Base-by-base conservation (phyloP, 2,329 filamentous ascomycete species). In the Rutstroemia sp. region DNA sequence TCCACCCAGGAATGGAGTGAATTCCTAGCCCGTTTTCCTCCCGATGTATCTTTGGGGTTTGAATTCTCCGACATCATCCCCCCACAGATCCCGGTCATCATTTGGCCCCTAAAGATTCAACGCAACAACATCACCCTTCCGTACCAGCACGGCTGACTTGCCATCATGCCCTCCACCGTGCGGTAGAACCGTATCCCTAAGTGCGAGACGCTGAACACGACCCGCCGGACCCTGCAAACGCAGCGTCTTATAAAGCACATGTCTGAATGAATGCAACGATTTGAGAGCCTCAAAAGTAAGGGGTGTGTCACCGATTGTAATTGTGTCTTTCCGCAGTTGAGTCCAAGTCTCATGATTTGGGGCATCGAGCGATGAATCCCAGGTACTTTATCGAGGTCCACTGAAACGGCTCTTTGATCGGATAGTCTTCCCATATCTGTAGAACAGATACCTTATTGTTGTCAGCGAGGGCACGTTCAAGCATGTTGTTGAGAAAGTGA, bases 401-500 rank as follows among this genome's bases (percentile, higher is more conserved):
- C n/a, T 45, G 10, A 45, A 45, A 6, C 42, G 42, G 19, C 8
- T 45, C 19, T 23, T 45, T 6, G 19, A 45, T 44, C 40, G 40
- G 10, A 44, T 44, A 17, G 17, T 70, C 68, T 82, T 82, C 44
- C 81, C 80, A 58, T 78, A 80, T 46, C 72, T 72, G 71, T 82
- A 84, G 58, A 84, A 83, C 10, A 84, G 65, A 64, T 78, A 83
- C 4, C 50, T 52, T 4, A 7, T 27, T 0, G 2, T 27, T 27
- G 25, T 30, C 10, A 52, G 30, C 14, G 16, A 17, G n/a, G 19
- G 40, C 9, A 17, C 5, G 3, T 17, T 44, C n/a, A 1, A 21
- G 23, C 10, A 4, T 44, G 40, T 17, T 8, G 5, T 19, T 21
- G 40, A 10, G 40, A 44, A 7, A 17, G 17, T 21, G 17, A 40